Percentiles rank a stretch among this genome's conserved stretches.
Evolutionary conservation across 129 eudicot species (phyloP).

Genomic region (Calendula officinalis): DNA sequence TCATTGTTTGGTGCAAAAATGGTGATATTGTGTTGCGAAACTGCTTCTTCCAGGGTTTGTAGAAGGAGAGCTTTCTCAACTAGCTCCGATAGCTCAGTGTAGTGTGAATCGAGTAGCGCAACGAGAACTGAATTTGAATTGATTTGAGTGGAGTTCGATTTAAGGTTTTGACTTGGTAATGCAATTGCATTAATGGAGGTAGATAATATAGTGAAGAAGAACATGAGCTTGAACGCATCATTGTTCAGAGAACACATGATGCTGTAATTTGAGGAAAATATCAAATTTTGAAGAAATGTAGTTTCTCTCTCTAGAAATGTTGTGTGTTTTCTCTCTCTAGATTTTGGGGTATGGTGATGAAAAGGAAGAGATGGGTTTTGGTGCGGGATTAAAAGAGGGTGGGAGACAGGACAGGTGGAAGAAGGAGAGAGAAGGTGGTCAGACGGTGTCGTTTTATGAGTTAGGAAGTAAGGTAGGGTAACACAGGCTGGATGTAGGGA

Average conservation of each 20-base stretch:
- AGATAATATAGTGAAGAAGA: slow-evolving; percentile 17
- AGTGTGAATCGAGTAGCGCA: slow-evolving; percentile 83
- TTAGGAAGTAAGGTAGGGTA: slow-evolving; percentile 27
- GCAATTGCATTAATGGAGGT: slow-evolving; percentile 25
- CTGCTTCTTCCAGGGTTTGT: slow-evolving; percentile 65
- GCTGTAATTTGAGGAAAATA: slow-evolving; percentile 8
- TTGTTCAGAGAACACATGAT: slow-evolving; percentile 69
- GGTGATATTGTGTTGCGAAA: slow-evolving; percentile 63
- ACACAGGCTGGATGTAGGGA: slow-evolving; percentile 37
- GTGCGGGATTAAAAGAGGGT: slow-evolving; percentile 26
- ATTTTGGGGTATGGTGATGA: neutral
- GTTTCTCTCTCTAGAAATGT: slow-evolving; percentile 1
- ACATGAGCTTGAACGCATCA: slow-evolving; percentile 35
- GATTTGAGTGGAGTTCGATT: slow-evolving; percentile 43
- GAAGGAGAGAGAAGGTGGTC: slow-evolving; percentile 26
- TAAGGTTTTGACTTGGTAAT: slow-evolving; percentile 36
- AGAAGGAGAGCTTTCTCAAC: slow-evolving; percentile 81
- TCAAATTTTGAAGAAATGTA: neutral
- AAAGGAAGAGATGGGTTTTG: slow-evolving; percentile 20
- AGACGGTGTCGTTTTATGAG: slow-evolving; percentile 34
- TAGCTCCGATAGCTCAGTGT: slow-evolving; percentile 81
- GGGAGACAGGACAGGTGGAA: slow-evolving; percentile 39
- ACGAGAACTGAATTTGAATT: slow-evolving; percentile 86
- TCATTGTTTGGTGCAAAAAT: slow-evolving; percentile 87
- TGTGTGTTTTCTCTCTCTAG: slow-evolving; percentile 7